Evolutionary conservation across 495 filamentous ascomycete species (phyloP).

Genomic region (Lepraria neglecta): DNA sequence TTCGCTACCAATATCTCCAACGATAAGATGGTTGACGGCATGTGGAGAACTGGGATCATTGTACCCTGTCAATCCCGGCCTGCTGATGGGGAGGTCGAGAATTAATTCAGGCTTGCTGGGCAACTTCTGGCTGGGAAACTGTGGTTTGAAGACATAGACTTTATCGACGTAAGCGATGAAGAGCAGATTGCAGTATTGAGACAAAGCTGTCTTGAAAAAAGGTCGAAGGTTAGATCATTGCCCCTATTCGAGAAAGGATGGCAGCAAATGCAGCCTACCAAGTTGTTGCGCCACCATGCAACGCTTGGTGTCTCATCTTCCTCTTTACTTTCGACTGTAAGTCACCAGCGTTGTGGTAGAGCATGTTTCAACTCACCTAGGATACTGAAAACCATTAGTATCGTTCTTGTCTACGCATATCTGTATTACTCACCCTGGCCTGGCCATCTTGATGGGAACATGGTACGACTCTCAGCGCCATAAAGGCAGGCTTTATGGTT

Average conservation of each 20-base stretch:
- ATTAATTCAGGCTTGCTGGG: constrained; percentile 56
- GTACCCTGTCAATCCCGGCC: constrained; percentile 43
- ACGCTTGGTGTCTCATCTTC: constrained; percentile 27
- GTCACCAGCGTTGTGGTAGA: not conserved
- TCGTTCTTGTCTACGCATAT: too few species aligned
- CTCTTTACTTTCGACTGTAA: not conserved
- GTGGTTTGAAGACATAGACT: constrained; percentile 70
- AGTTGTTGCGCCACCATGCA: constrained; percentile 46
- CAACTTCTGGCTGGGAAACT: constrained; percentile 57
- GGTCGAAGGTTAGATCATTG: not conserved
- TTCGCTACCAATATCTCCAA: constrained; percentile 71
- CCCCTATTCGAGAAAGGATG: not conserved
- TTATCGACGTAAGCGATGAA: constrained; percentile 67
- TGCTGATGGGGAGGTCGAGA: constrained; percentile 54
- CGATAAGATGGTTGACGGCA: constrained; percentile 68
- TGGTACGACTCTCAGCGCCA: constrained; percentile 14
- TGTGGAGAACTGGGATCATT: constrained; percentile 57
- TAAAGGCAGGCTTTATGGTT: not conserved
- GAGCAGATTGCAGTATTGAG: constrained; percentile 58
- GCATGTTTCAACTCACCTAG: not conserved
- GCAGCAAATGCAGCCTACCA: constrained; percentile 34
- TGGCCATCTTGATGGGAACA: constrained; percentile 22
- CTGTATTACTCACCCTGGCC: not conserved
- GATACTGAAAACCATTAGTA: constrained; percentile 8
- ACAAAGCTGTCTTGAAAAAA: constrained; percentile 42